These are phyloP conservation scores for Fragilariopsis cylindrus DNA, from an alignment of 108 stramenopile genomes.

Conservation along the genomic window DNA sequence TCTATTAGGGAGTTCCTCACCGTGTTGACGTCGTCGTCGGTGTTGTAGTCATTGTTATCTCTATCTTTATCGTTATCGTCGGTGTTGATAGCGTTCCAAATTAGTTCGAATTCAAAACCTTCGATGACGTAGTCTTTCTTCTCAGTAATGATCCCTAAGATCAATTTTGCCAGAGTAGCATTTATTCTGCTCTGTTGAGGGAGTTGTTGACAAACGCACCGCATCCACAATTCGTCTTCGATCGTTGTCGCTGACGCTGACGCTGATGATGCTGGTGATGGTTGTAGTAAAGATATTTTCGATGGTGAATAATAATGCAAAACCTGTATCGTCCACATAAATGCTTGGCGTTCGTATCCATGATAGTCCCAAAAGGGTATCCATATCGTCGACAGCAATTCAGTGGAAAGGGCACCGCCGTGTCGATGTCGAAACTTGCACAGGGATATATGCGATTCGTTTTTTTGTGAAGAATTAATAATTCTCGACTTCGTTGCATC, in stretches of 20 bases:
- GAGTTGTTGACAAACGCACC: conserved; percentile 5
- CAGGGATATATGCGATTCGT: not conserved
- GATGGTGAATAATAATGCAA: not conserved
- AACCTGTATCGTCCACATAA: conserved; percentile 4
- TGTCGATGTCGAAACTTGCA: not conserved
- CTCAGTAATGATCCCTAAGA: not conserved
- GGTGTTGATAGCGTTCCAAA: not conserved
- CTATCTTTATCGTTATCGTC: not conserved
- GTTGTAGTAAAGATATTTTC: not conserved
- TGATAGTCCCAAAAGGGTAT: conserved; percentile 12
- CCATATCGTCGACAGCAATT: conserved; percentile 3
- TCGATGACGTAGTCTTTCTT: not conserved
- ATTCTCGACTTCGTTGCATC: not conserved
- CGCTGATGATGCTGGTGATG: not conserved
- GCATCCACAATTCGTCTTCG: not conserved
- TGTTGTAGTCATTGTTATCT: not conserved
- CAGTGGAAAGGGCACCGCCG: not conserved
- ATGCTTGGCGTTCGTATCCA: not conserved
- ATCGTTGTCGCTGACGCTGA: not conserved
- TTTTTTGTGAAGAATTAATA: not conserved
- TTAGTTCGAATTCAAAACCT: not conserved
- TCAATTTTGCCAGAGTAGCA: not conserved
- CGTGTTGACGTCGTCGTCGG: not conserved
- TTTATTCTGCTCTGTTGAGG: not conserved
- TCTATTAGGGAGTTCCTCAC: no score